These are phyloP conservation scores for Pyrenophora seminiperda DNA, from an alignment of 2,329 filamentous ascomycete species.

Conservation along the genomic window DNA sequence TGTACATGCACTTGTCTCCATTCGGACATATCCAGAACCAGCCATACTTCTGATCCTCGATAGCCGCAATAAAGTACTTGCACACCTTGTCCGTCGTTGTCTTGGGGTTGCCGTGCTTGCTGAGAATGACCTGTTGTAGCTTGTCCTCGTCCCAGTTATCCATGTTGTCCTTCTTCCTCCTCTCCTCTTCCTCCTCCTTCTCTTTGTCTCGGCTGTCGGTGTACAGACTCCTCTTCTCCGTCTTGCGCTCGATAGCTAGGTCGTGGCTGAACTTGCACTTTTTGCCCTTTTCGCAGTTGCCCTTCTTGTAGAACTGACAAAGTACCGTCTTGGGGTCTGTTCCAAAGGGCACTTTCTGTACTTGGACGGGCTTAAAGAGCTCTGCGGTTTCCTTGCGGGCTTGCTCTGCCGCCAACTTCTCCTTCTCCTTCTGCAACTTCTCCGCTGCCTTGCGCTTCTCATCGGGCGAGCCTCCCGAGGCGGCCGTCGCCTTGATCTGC, in stretches of 20 bases:
- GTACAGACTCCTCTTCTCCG: constrained; percentile 90
- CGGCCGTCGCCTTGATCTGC: constrained; percentile 71
- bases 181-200: constrained; percentile 70
- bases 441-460: constrained; percentile 79
- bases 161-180: constrained; percentile 89
- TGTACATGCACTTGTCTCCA: constrained; percentile 98
- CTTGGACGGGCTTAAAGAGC: constrained; percentile 87
- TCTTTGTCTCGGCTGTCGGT: constrained; percentile 78
- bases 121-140: constrained; percentile 84
- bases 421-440: constrained; percentile 71
- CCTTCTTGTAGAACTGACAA: constrained; percentile 97
- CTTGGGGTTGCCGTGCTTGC: constrained; percentile 95
- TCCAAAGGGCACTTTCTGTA: constrained; percentile 97
- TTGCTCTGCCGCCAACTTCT: constrained; percentile 88
- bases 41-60: constrained; percentile 97
- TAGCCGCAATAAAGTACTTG: constrained; percentile 96
- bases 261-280: constrained; percentile 99
- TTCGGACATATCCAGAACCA: constrained; percentile 99
- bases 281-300: constrained; percentile 87
- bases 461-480: constrained; percentile 71
- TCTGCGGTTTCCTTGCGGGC: constrained; percentile 80
- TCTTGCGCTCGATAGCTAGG: constrained; percentile 83
- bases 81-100: constrained; percentile 98
- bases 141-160: constrained; percentile 99
- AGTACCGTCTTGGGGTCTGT: constrained; percentile 97